phyloP scores from a whole-genome alignment of 1,284 basidiomycete species.

The Spongispora temasekensis region DNA sequence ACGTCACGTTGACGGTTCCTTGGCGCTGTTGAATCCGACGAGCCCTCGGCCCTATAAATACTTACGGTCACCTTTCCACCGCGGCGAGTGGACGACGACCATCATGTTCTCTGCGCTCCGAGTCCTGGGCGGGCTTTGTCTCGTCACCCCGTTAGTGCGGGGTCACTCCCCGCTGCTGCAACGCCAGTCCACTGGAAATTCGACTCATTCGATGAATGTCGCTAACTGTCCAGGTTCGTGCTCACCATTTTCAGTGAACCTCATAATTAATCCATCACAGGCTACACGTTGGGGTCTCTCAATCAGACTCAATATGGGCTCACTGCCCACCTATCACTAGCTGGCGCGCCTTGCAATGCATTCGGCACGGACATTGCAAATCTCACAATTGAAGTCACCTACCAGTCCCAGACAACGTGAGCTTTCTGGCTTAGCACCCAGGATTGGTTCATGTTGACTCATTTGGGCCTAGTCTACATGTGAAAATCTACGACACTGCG shows the following conservation, averaged over 20 bases:
- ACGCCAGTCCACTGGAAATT: slow-evolving; percentile 4
- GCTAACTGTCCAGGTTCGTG: slow-evolving; percentile 31
- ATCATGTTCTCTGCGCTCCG: slow-evolving; percentile 19
- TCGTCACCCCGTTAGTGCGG: slow-evolving; percentile 17
- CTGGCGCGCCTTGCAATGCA: slow-evolving; percentile 66
- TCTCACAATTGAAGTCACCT: slow-evolving; percentile 66
- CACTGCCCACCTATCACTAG: slow-evolving; percentile 56
- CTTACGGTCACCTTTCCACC: too few species aligned
- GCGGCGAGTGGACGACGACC: background rate
- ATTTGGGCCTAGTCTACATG: slow-evolving; percentile 55
- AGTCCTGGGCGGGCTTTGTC: slow-evolving; percentile 22
- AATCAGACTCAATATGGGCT: slow-evolving; percentile 50
- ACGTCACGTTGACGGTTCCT: too few species aligned
- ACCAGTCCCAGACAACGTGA: slow-evolving; percentile 53
- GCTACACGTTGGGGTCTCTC: slow-evolving; percentile 55
- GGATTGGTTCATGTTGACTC: background rate
- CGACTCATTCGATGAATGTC: slow-evolving; percentile 28
- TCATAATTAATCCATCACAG: slow-evolving; percentile 31
- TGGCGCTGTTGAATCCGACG: too few species aligned
- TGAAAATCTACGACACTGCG: slow-evolving; percentile 73
- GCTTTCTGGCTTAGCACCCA: slow-evolving; percentile 27
- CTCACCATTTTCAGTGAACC: background rate
- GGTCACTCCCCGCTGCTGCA: slow-evolving; percentile 9
- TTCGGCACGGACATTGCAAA: slow-evolving; percentile 68
- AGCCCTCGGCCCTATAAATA: too few species aligned